Conservation (phyloP, 2,329 filamentous ascomycete genomes). For the Trichoderma aggressivum region DNA sequence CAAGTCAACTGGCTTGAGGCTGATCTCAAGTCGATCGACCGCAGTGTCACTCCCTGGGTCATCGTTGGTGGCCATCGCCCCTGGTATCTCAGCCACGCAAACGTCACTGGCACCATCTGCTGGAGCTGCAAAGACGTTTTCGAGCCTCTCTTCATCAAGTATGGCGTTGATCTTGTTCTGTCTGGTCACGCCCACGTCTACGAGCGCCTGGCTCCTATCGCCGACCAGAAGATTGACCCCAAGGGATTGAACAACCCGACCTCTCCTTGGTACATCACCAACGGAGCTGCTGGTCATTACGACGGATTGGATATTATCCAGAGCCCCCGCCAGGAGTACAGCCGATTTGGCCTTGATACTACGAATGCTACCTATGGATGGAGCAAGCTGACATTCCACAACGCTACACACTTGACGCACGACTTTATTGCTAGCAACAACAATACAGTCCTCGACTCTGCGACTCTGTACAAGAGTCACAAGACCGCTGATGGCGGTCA, state of each 20-base stretch:
- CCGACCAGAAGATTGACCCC: constrained; percentile 5
- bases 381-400: constrained; percentile 10
- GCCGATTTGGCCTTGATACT: constrained; percentile 2
- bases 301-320: background rate
- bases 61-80: constrained; percentile 9
- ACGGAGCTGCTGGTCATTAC: constrained; percentile 11
- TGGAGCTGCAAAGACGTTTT: constrained; percentile 14
- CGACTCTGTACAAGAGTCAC: constrained; percentile 7
- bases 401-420: constrained; percentile 6
- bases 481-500: background rate
- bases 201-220: constrained; percentile 4
- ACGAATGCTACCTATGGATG: constrained; percentile 3
- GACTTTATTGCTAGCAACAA: constrained; percentile 10
- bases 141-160: constrained; percentile 1
- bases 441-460: constrained; percentile 1
- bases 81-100: constrained; percentile 1
- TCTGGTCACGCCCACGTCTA: constrained; percentile 7
- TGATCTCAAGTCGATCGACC: background rate
- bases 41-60: constrained; percentile 2
- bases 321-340: constrained; percentile 2
- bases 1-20: constrained; percentile 8
- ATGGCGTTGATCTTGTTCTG: background rate
- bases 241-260: background rate
- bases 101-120: constrained; percentile 7
- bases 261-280: constrained; percentile 14